Evolutionary conservation across 129 eudicot genomes (phyloP).

Genomic region (Cynara cardunculus): DNA sequence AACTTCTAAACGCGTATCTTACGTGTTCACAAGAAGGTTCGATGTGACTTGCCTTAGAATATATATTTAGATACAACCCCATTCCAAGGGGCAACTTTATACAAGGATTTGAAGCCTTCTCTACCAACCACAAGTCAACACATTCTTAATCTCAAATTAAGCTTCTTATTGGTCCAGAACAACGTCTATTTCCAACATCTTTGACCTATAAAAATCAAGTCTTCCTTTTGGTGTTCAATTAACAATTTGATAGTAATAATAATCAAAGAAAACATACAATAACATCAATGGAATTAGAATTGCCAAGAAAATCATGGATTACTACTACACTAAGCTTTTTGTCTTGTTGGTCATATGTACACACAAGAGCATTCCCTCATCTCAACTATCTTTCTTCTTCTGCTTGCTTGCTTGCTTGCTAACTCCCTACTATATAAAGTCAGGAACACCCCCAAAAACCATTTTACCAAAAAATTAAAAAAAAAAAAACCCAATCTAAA

Average conservation of each 20-base stretch:
- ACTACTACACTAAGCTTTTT: conserved; percentile 19
- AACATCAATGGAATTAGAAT: conserved; percentile 22
- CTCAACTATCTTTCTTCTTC: neutral
- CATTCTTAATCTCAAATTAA: neutral
- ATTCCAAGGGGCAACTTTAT: neutral
- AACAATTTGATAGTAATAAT: neutral
- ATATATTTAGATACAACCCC: neutral
- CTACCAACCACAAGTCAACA: neutral
- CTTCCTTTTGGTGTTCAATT: neutral
- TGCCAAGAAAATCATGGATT: conserved; percentile 18
- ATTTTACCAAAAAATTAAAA: conserved; percentile 22
- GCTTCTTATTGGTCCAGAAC: neutral
- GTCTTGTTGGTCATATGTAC: conserved; percentile 45
- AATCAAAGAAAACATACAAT: neutral
- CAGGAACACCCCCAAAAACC: conserved; percentile 25
- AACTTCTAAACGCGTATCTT: neutral
- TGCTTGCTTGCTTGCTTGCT: no score
- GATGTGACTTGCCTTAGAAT: neutral
- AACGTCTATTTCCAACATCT: neutral
- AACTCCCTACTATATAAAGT: neutral
- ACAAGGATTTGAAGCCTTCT: neutral
- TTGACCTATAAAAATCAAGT: neutral
- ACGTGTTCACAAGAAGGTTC: neutral
- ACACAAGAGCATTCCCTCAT: conserved; percentile 7
- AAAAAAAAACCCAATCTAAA: conserved; percentile 1